Base-by-base conservation (phyloP, 164 flowering plant genomes). In the Houttuynia cordata region DNA sequence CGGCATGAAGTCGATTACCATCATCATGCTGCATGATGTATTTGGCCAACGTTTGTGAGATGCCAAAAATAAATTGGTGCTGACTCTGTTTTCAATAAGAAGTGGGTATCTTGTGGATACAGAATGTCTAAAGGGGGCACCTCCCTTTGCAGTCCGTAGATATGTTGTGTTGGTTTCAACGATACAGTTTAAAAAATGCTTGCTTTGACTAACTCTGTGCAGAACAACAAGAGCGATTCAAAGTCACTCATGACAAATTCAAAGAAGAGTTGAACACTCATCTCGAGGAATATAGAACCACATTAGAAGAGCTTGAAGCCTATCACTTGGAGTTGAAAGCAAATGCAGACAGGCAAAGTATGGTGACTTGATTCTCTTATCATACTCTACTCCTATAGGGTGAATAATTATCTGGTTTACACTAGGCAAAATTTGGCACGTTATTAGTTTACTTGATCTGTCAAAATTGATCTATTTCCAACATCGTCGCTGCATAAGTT, bases 141-240 rank as follows among this genome's bases (percentile, higher is more conserved):
- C 37, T 45, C 17, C 4, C 3, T 45, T 14, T 45, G 17, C 4
- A 45, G 49, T 12, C 17, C 17, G 13, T 45, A 10, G 49, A 45
- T 45, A 45, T 45, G 2, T 45, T 45, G 49, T 12, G 49, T 12
- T 45, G 9, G 2, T 45, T 2, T 12, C 14, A 17, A 17, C 3
- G 17, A 3, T 2, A 45, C 12, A 8, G 8, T 17, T 53, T 13
- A 7, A 23, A 8, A 58, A 24, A 40, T 23, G 53, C 49, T 58
- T 62, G 59, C 57, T 22, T 51, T 57, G 2, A 56, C 60, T 57
- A 49, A 63, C 42, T 53, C 65, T 40, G 24, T 77, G 73, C 86
- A 92, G 98, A 83, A 63, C 78, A 86, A 73, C 82, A 82, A 67
- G 81, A 83, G 53, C 76, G 72, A 24, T 71, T 92, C 71, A 78